Conservation (phyloP, 306 rosid genomes). For the Quercus variabilis region DNA sequence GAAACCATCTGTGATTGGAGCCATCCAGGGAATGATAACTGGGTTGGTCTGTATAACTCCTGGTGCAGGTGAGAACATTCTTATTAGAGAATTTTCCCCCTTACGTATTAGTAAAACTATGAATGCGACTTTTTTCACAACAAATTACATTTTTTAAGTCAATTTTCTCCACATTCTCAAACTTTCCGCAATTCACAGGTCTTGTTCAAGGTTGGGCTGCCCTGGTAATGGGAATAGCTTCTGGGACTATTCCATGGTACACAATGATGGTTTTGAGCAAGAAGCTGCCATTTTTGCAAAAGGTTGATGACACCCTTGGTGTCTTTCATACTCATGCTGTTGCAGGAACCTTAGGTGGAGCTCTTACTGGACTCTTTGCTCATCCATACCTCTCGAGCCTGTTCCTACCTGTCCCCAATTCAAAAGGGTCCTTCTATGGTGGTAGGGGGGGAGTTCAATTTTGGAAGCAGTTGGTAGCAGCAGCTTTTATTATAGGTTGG, state of each 20-base stretch:
- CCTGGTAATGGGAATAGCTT: slow-evolving; percentile 14
- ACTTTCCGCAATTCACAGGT: background rate
- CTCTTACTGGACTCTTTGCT: slow-evolving; percentile 16
- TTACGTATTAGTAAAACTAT: too few species aligned
- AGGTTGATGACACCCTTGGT: slow-evolving; percentile 21
- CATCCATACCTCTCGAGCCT: background rate
- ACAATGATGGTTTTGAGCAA: slow-evolving; percentile 19
- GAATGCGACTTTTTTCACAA: too few species aligned
- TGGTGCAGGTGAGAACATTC: slow-evolving; percentile 11
- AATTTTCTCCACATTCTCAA: background rate
- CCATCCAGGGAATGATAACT: slow-evolving; percentile 22
- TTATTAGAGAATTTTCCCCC: too few species aligned
- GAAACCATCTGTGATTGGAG: slow-evolving; percentile 22
- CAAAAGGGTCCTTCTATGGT: slow-evolving; percentile 13
- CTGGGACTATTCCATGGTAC: slow-evolving; percentile 20
- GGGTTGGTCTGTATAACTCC: slow-evolving; percentile 26
- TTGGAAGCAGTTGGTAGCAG: slow-evolving; percentile 13
- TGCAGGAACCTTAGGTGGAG: slow-evolving; percentile 12
- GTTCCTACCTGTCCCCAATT: background rate
- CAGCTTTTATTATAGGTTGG: slow-evolving; percentile 17
- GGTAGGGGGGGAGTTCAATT: slow-evolving; percentile 4
- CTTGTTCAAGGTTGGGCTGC: slow-evolving; percentile 25
- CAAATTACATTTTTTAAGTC: background rate
- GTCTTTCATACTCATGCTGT: slow-evolving; percentile 19
- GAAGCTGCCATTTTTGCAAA: background rate